Evolutionary conservation across 1,284 basidiomycete genomes (phyloP), one percentile per base, ranked within the genome.

Genomic region (Ustilago loliicola): DNA sequence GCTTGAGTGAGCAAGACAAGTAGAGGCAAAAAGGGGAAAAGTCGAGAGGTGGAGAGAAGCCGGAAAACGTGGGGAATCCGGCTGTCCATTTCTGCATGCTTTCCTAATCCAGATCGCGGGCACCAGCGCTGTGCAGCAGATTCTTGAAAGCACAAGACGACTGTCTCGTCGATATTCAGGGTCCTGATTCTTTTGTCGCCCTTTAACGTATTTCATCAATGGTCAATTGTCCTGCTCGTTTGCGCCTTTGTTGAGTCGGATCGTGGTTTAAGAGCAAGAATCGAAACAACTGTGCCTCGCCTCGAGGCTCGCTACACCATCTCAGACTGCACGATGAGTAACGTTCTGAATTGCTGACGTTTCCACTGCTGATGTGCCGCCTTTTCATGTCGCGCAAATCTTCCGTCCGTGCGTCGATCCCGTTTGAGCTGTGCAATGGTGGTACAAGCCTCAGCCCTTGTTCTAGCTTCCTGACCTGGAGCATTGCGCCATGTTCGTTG

Each of bases 21-120:
- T n/a, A n/a, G n/a, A 27, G 27, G n/a, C 50, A 36, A 40, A 19
- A 19, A 17, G 21, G 48, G 17, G 23, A 15, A 19, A 25, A n/a
- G 13, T 40, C 15, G 32, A 40, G 34, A 65, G 30, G 40, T 61
- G 40, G 32, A 48, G 27, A 32, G 36, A 56, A 58, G 21, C 48
- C 52, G 50, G 50, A 76, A 72, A 72, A 68, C 60, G 64, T 65
- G 71, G 61, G 61, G 73, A 62, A 45, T 34, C 8, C 40, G 61
- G 58, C 71, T 73, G 62, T 73, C 66, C 52, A 50, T 65, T 68
- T 68, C 71, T 73, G 71, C 71, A 73, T 57, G 71, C 71, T 73
- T 73, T 65, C 58, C 71, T 73, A 73, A 73, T 60, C 57, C 66
- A 68, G 62, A 68, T 73, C 70, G 63, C n/a, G 52, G 32, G 52